Conservation (phyloP, 768 basidiomycete species). For the Pseudohyphozyma bogoriensis region DNA sequence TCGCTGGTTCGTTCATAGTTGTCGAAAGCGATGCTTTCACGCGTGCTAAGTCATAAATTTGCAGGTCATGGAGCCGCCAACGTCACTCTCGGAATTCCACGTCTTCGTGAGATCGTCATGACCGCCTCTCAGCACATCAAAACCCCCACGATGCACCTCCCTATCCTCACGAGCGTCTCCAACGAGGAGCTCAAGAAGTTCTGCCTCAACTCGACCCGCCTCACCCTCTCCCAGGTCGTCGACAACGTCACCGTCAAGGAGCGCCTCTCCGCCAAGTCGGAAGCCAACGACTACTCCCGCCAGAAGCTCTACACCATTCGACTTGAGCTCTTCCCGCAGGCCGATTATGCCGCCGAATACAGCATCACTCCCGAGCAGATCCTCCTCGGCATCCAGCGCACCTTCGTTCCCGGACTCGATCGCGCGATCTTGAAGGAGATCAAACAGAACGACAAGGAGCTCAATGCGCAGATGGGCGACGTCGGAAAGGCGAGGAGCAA, state of each 20-base stretch:
- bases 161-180: slow-evolving; percentile 47
- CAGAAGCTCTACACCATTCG: slow-evolving; percentile 69
- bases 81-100: slow-evolving; percentile 96
- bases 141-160: slow-evolving; percentile 92
- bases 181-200: slow-evolving; percentile 50
- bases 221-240: slow-evolving; percentile 78
- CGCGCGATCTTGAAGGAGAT: slow-evolving; percentile 78
- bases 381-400: slow-evolving; percentile 56
- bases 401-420: slow-evolving; percentile 69
- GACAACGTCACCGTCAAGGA: slow-evolving; percentile 75
- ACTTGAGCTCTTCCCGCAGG: slow-evolving; percentile 72
- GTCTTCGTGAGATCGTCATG: slow-evolving; percentile 97
- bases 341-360: slow-evolving; percentile 76
- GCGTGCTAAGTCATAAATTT: not conserved
- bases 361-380: slow-evolving; percentile 63
- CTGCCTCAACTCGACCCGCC: slow-evolving; percentile 76
- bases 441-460: slow-evolving; percentile 68
- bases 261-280: slow-evolving; percentile 50
- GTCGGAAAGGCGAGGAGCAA: slow-evolving; percentile 49
- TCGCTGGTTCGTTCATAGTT: slow-evolving; percentile 72
- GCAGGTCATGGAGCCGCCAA: slow-evolving; percentile 96
- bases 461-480: slow-evolving; percentile 65
- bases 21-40: too few relatives aligned
- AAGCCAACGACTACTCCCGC: slow-evolving; percentile 49
- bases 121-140: slow-evolving; percentile 91